These are phyloP conservation scores for Cicer pinnatifidum DNA, from an alignment of 306 rosid genomes.

Conservation along the genomic window DNA sequence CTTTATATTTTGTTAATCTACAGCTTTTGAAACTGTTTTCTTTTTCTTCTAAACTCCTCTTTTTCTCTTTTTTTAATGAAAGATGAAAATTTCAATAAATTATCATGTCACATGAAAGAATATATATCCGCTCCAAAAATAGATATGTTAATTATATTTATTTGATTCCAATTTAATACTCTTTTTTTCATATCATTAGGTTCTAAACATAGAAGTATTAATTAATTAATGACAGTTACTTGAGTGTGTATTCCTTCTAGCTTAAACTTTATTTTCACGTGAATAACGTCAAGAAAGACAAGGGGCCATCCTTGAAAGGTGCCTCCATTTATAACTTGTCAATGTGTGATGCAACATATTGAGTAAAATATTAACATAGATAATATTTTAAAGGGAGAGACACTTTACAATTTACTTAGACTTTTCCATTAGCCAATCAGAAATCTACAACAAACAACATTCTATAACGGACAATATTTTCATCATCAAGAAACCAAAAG, in stretches of 20 bases:
- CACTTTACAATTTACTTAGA: slow-evolving; percentile 51
- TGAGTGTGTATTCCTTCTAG: slow-evolving; percentile 39
- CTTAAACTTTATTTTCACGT: slow-evolving; percentile 51
- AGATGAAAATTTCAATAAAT: too few species aligned
- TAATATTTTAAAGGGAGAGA: slow-evolving; percentile 43
- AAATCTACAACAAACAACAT: slow-evolving; percentile 55
- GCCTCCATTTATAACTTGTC: slow-evolving; percentile 53
- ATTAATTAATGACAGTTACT: slow-evolving; percentile 24
- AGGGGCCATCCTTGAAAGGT: slow-evolving; percentile 43
- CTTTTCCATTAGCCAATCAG: slow-evolving; percentile 47
- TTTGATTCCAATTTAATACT: background rate
- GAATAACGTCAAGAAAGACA: slow-evolving; percentile 53
- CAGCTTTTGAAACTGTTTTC: too few species aligned
- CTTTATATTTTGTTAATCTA: too few species aligned
- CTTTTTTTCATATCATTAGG: background rate
- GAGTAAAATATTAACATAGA: slow-evolving; percentile 45
- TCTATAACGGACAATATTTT: slow-evolving; percentile 54
- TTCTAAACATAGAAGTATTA: slow-evolving; percentile 39
- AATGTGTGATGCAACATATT: slow-evolving; percentile 54
- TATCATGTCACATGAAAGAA: too few species aligned
- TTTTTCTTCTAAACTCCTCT: background rate
- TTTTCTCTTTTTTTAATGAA: too few species aligned
- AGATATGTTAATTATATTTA: slow-evolving; percentile 11
- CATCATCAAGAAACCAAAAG: slow-evolving; percentile 40
- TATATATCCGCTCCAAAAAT: background rate